Evolutionary conservation across 163 green algal genomes (phyloP).

Genomic region (Scenedesmus sp.): DNA sequence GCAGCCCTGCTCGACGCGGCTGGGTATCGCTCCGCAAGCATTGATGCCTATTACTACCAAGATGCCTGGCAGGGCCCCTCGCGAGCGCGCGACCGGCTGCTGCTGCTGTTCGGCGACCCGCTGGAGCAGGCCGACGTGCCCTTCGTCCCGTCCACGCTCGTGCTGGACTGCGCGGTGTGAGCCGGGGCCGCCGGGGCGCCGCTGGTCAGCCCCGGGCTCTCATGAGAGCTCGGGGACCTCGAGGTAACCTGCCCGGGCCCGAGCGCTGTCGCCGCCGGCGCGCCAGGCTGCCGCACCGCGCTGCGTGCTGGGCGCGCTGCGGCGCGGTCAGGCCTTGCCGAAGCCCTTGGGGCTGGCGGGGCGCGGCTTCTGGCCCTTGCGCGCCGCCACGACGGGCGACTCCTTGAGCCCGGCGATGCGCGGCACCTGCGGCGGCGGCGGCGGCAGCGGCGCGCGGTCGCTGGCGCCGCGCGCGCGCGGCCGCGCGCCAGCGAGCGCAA

Average conservation of each 20-base stretch:
- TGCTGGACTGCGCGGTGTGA: constrained; percentile 61
- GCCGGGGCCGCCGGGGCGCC: too few relatives aligned
- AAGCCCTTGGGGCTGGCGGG: constrained; percentile 37
- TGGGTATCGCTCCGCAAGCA: background rate
- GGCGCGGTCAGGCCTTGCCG: too few relatives aligned
- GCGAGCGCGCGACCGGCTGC: constrained; percentile 43
- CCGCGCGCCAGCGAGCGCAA: background rate
- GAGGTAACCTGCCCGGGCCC: too few relatives aligned
- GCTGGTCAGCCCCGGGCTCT: too few relatives aligned
- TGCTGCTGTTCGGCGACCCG: constrained; percentile 68
- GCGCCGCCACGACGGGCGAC: constrained; percentile 38
- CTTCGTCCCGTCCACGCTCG: constrained; percentile 53
- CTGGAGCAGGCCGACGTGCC: constrained; percentile 64
- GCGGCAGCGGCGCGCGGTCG: background rate
- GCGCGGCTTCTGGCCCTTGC: constrained; percentile 37
- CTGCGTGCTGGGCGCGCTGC: too few relatives aligned
- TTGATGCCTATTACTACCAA: constrained; percentile 62
- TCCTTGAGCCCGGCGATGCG: constrained; percentile 66
- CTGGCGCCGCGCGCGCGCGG: background rate
- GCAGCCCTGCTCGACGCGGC: constrained; percentile 30
- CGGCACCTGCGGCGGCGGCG: constrained; percentile 20
- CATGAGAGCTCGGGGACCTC: too few relatives aligned
- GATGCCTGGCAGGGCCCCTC: constrained; percentile 55
- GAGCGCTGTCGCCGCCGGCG: too few relatives aligned
- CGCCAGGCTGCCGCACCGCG: too few relatives aligned